A percentile compares a stretch with the other conserved stretches of the same genome.
Conservation (phyloP, 139 green algal species). For the Coelastrella sp. region DNA sequence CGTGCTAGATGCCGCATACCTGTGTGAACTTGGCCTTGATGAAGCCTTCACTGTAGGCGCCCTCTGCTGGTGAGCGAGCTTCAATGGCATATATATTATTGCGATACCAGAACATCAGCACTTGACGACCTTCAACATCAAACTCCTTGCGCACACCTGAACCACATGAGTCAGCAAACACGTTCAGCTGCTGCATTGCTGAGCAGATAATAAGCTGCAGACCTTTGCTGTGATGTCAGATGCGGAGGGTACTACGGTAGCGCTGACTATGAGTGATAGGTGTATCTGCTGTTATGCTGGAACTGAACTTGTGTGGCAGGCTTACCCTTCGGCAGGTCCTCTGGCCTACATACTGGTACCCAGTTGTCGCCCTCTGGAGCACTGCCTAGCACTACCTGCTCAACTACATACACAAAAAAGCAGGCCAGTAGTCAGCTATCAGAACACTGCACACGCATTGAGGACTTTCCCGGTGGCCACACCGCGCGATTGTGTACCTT, state of each 20-base stretch:
- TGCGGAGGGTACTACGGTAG: too few species aligned
- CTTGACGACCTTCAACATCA: conserved; percentile 76
- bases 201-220: neutral
- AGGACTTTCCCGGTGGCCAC: neutral
- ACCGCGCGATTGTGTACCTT: conserved; percentile 38
- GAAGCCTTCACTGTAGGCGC: conserved; percentile 97
- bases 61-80: conserved; percentile 92
- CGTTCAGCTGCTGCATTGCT: neutral
- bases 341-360: conserved; percentile 80
- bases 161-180: neutral
- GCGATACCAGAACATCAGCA: conserved; percentile 99
- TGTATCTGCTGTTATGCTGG: too few species aligned
- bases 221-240: too few species aligned
- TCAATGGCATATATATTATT: conserved; percentile 96
- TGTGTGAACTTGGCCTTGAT: conserved; percentile 95
- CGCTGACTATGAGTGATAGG: too few species aligned
- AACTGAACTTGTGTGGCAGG: neutral
- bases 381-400: neutral
- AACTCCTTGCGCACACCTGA: conserved; percentile 90
- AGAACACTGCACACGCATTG: neutral
- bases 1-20: conserved; percentile 44
- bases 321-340: conserved; percentile 90
- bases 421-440: neutral
- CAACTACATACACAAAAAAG: conserved; percentile 15
- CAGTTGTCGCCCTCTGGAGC: conserved; percentile 53